Evolutionary conservation across 805 yeast genomes (phyloP).

Genomic region (Metschnikowia shivogae): DNA sequence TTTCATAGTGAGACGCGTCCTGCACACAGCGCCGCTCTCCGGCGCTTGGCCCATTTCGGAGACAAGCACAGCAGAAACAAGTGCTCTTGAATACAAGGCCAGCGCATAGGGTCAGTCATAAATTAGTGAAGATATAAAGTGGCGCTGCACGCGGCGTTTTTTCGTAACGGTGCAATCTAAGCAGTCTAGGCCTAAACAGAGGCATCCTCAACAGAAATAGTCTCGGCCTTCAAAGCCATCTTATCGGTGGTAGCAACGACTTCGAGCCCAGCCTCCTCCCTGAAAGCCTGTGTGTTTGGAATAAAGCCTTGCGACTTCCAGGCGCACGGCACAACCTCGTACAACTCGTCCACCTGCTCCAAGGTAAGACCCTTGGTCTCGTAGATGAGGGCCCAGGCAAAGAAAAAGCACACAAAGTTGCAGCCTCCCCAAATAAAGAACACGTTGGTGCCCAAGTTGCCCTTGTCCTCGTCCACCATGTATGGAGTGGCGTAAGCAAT

Average conservation of each 20-base stretch:
- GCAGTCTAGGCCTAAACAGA: constrained; percentile 18
- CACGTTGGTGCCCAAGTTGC: constrained; percentile 38
- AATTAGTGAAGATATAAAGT: too few species aligned
- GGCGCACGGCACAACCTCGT: constrained; percentile 29
- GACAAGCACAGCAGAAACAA: too few species aligned
- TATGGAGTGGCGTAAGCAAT: constrained; percentile 41
- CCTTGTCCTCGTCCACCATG: constrained; percentile 38
- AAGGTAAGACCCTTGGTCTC: constrained; percentile 41
- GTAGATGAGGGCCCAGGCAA: constrained; percentile 32
- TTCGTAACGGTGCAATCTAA: not conserved
- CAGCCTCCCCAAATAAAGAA: constrained; percentile 43
- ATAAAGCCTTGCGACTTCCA: constrained; percentile 31
- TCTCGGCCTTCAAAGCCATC: constrained; percentile 22
- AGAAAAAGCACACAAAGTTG: constrained; percentile 31
- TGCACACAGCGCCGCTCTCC: too few species aligned
- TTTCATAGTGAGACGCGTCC: too few species aligned
- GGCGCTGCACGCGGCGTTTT: too few species aligned
- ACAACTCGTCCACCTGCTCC: constrained; percentile 41
- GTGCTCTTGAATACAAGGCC: too few species aligned
- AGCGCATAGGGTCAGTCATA: too few species aligned
- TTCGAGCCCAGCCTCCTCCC: constrained; percentile 19
- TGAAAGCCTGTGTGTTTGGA: constrained; percentile 36
- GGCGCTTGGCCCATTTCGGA: too few species aligned
- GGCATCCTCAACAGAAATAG: constrained; percentile 25
- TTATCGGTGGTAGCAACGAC: constrained; percentile 8